Conservation (phyloP, 805 yeast species). For the Cyberlindnera xylosilytica region DNA sequence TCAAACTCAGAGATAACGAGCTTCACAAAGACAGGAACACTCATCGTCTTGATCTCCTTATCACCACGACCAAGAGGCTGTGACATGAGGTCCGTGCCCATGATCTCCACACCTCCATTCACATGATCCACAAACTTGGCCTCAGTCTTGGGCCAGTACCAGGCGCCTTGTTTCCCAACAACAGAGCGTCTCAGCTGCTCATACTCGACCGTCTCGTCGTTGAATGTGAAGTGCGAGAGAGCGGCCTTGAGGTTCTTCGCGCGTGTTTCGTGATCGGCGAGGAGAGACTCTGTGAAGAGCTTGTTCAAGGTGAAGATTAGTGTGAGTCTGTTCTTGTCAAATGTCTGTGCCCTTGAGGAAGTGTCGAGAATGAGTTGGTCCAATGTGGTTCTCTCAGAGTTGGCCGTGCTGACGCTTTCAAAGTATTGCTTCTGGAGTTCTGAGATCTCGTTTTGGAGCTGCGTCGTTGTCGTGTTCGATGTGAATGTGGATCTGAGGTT, state of each 20-base stretch:
- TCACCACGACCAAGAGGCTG: conserved; percentile 10
- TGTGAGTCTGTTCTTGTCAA: conserved; percentile 19
- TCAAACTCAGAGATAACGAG: conserved; percentile 9
- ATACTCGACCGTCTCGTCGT: conserved; percentile 6
- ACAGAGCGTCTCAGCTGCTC: conserved; percentile 12
- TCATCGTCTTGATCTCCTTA: conserved; percentile 10
- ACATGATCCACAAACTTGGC: conserved; percentile 11
- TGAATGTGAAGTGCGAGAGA: not conserved
- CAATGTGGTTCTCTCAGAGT: conserved; percentile 7
- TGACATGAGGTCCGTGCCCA: conserved; percentile 25
- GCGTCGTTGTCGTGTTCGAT: conserved; percentile 3
- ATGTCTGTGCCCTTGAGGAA: conserved; percentile 15
- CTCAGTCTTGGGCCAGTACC: conserved; percentile 27
- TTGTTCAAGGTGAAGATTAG: conserved; percentile 14
- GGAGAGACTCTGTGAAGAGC: conserved; percentile 10
- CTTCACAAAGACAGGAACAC: conserved; percentile 21
- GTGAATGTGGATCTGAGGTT: conserved; percentile 17
- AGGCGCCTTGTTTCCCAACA: conserved; percentile 12
- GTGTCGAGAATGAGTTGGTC: conserved; percentile 13
- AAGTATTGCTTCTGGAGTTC: conserved; percentile 9
- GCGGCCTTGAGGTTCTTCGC: conserved; percentile 1
- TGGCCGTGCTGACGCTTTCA: conserved; percentile 6
- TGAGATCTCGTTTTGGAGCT: conserved; percentile 12
- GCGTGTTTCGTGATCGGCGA: conserved; percentile 7
- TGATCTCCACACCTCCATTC: conserved; percentile 7